These are phyloP conservation scores for Schizochytrium sp. DNA, from an alignment of 108 stramenopile genomes.

Conservation along the genomic window DNA sequence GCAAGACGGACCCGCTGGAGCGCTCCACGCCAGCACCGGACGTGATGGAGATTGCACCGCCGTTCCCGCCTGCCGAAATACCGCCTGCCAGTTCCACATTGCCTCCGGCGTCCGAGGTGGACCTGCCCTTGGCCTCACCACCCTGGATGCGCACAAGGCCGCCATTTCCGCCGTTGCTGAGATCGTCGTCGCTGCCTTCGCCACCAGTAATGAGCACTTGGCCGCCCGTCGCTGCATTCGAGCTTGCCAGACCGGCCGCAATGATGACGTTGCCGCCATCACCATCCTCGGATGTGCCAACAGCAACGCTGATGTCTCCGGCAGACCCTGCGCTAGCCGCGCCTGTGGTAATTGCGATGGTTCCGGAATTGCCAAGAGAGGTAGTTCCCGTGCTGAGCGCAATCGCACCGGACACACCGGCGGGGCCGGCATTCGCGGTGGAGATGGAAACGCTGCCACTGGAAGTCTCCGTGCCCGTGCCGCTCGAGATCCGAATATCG, in stretches of 20 bases:
- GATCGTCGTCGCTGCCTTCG: slow-evolving; percentile 33
- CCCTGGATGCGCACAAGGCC: slow-evolving; percentile 31
- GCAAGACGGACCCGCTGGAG: slow-evolving; percentile 27
- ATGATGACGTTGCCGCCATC: slow-evolving; percentile 42
- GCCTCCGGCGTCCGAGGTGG: slow-evolving; percentile 30
- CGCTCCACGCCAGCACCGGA: slow-evolving; percentile 28
- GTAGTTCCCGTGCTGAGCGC: slow-evolving; percentile 31
- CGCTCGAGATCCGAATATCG: slow-evolving; percentile 17
- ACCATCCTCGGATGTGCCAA: slow-evolving; percentile 32
- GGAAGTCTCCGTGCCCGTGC: slow-evolving; percentile 24
- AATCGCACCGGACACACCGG: slow-evolving; percentile 32
- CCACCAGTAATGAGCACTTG: slow-evolving; percentile 35
- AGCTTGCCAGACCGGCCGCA: slow-evolving; percentile 25
- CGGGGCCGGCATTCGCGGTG: slow-evolving; percentile 38
- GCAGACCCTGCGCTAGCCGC: slow-evolving; percentile 29
- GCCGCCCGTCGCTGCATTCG: slow-evolving; percentile 23
- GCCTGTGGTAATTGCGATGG: slow-evolving; percentile 34
- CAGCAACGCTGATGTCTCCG: slow-evolving; percentile 28
- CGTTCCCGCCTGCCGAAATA: slow-evolving; percentile 22
- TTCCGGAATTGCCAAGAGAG: slow-evolving; percentile 29
- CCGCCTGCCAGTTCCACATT: slow-evolving; percentile 29
- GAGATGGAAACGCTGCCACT: slow-evolving; percentile 21
- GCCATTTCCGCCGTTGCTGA: slow-evolving; percentile 34
- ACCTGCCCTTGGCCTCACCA: slow-evolving; percentile 23
- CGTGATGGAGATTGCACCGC: slow-evolving; percentile 32